Base-by-base conservation (phyloP, 2,329 filamentous ascomycete species). In the Neocatenulostroma microsporum region DNA sequence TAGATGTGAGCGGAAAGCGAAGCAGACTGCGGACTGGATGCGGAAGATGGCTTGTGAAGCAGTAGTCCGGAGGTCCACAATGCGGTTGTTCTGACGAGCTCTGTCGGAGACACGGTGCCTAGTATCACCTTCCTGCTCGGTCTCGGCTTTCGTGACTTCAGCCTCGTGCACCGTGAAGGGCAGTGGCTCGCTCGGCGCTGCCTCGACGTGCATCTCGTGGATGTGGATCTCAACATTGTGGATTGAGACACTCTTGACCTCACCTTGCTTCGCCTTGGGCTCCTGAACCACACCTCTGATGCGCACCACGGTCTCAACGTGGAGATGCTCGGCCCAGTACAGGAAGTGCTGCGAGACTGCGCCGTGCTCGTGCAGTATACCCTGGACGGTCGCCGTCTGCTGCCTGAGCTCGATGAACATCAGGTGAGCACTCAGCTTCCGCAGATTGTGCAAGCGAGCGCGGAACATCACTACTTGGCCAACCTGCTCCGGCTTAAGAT, bases 391-490 rank as follows among this genome's bases (percentile, higher is more conserved):
- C 47, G 75, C 72, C 10, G 83, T 78, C 62, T 88, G 82, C 62
- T 94, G 85, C 37, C 88, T 80, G 55, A 94, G 82, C 40, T 94
- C 74, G 28, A 94, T 67, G 61, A 94, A 94, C 51, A 86, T 84
- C 21, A 94, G 70, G 48, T 83, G 81, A 50, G 84, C 74, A 56
- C 85, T 89, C 66, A 94, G 74, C 50, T 82, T 81, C 30, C 88
- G 78, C 40, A 91, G 72, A 39, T 87, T 84, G 59, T 89, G 82
- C 14, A 91, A 68, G 21, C 84, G 73, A 23, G 80, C 82, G 26
- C 77, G 76, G 63, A 88, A 86, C 37, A 66, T 62, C 33, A 86
- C 68, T 45, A 73, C 66, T 48, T 78, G 64, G 21, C 78, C 80
- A 14, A 71, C 66, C 40, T 71, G 62, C n/a, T 63, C 62, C 3